Percentiles rank a stretch among this genome's conserved stretches.
Conservation (phyloP, 257 asterid genomes). For the Scutellaria barbata region DNA sequence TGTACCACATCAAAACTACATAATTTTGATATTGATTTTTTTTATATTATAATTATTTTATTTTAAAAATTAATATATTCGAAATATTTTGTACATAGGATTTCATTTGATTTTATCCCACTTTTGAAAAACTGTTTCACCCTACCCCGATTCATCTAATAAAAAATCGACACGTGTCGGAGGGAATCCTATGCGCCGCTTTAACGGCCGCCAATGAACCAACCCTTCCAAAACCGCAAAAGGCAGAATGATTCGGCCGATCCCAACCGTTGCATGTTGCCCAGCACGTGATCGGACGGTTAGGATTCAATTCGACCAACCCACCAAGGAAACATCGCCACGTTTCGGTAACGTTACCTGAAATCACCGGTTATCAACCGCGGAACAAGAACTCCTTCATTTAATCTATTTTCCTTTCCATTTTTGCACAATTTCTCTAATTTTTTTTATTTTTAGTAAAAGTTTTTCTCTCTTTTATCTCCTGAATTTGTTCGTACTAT, state of each 20-base stretch:
- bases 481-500: conserved; percentile 1
- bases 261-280: conserved; percentile 33
- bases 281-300: conserved; percentile 32
- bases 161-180: conserved; percentile 10
- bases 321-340: conserved; percentile 26
- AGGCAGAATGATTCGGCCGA: conserved; percentile 33
- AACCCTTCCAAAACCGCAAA: conserved; percentile 37
- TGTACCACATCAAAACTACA: too few species aligned
- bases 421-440: not conserved
- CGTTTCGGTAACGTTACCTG: conserved; percentile 38
- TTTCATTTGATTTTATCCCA: too few species aligned
- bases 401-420: conserved; percentile 16
- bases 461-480: too few species aligned
- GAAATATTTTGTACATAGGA: too few species aligned
- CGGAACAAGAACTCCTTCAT: conserved; percentile 29
- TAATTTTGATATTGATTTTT: too few species aligned
- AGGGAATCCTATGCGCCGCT: conserved; percentile 33
- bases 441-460: not conserved
- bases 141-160: not conserved
- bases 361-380: conserved; percentile 48
- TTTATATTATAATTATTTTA: too few species aligned
- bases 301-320: conserved; percentile 27
- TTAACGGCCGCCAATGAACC: conserved; percentile 42
- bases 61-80: too few species aligned
- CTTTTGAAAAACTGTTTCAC: not conserved